phyloP scores from a whole-genome alignment of 2,329 filamentous ascomycete species.

The Diaporthe citri region DNA sequence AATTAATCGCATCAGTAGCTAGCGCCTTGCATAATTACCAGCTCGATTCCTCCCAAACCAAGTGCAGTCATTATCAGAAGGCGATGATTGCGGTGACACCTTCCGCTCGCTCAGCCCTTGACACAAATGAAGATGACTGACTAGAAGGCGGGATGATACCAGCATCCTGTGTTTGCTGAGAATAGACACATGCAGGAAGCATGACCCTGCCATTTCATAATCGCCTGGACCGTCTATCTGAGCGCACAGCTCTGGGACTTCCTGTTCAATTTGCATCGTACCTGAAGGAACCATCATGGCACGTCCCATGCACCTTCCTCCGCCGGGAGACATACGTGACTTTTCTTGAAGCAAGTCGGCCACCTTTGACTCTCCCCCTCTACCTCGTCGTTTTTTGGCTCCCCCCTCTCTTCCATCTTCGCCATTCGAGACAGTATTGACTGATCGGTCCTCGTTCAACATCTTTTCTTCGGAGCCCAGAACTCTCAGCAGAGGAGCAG shows the following conservation, averaged over 20 bases:
- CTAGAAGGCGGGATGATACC: too few relatives aligned
- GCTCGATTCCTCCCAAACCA: background rate
- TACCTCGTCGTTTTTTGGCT: background rate
- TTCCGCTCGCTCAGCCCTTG: background rate
- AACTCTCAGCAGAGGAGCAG: background rate
- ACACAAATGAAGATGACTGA: too few relatives aligned
- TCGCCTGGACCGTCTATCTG: too few relatives aligned
- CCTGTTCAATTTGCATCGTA: background rate
- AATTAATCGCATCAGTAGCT: background rate
- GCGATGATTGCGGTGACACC: background rate
- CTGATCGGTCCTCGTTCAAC: too few relatives aligned
- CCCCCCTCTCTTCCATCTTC: too few relatives aligned
- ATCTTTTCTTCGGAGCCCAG: background rate
- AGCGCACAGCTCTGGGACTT: background rate
- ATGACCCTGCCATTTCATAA: too few relatives aligned
- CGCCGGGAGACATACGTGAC: background rate
- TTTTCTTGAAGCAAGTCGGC: background rate
- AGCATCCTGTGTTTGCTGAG: too few relatives aligned
- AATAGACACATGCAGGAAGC: too few relatives aligned
- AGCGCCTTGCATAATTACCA: background rate
- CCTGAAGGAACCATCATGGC: background rate
- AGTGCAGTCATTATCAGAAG: background rate
- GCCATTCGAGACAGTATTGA: background rate
- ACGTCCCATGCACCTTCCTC: background rate
- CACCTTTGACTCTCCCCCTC: background rate